phyloP scores from a whole-genome alignment of 225 moss, liverwort and hornwort species.

The Neckera pumila region DNA sequence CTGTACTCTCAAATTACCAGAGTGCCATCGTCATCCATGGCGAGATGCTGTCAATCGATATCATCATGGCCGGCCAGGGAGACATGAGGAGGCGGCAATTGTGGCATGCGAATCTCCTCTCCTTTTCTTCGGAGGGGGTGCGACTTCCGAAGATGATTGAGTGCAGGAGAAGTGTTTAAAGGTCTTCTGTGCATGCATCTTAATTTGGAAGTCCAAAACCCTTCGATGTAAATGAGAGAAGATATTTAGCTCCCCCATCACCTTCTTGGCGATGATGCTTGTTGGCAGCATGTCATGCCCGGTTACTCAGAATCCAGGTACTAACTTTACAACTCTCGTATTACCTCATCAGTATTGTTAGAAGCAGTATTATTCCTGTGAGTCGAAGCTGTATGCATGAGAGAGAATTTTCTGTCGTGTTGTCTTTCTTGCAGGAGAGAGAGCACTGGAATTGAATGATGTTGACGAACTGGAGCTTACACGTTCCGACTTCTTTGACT shows the following conservation, averaged over 20 bases:
- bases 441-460: not conserved
- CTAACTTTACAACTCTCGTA: not conserved
- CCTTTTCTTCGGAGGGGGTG: not conserved
- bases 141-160: not conserved
- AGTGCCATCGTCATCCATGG: not conserved
- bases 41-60: not conserved
- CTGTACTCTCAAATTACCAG: not conserved
- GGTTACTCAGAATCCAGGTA: not conserved
- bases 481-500: not conserved
- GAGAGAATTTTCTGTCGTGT: not conserved
- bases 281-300: not conserved
- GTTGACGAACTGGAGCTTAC: not conserved
- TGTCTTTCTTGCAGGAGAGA: not conserved
- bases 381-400: not conserved
- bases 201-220: not conserved
- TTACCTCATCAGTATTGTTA: not conserved
- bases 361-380: not conserved
- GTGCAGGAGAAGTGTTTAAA: not conserved
- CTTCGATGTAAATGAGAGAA: not conserved
- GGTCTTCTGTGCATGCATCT: not conserved
- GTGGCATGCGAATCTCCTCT: not conserved
- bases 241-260: not conserved
- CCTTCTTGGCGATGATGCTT: not conserved
- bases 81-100: not conserved
- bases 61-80: not conserved